Base-by-base conservation (phyloP, 2,329 filamentous ascomycete species). In the Penicillium sp. region DNA sequence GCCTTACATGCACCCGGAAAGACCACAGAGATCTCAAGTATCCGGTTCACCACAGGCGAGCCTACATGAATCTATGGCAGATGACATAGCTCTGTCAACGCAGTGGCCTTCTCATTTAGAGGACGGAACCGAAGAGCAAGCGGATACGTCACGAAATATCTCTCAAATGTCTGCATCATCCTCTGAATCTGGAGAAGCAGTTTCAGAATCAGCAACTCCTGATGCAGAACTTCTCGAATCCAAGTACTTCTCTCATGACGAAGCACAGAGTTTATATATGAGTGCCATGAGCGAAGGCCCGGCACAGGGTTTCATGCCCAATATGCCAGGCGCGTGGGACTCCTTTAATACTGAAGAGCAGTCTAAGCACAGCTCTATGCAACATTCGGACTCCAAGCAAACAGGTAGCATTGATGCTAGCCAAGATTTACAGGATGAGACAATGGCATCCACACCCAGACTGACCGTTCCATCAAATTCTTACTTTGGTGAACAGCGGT, bases 221-320 rank as follows among this genome's bases (percentile, higher is more conserved):
- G 55, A 61, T 43, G 72, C 72, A 47, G 74, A 78, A 29, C 72
- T 81, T n/a, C 71, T 74, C 7, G 74, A 79, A 56, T 81, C 79
- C 3, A 78, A 70, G 59, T 63, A 80, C 46, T 81, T 80, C 55
- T 78, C 76, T 43, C 76, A 78, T 55, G 78, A 80, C 57, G 78
- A 81, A 64, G 79, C 79, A n/a, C 73, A 79, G 55, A 81, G 79
- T 61, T 76, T 81, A 72, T 81, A 81, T 56, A 79, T 81, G 78
- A 81, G 86, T 67, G 85, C 83, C 11, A 77, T 86, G 54, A 85
- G 82, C 57, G 73, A 76, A 37, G 70, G 69, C 10, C 70, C 56
- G 21, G 65, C 59, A 51, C 62, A 59, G 27, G 68, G 66, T 50
- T 71, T 72, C 45, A 60, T 67, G 27, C 71, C 69, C 4, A 65